Conservation (phyloP, 768 basidiomycete species). For the Hypholoma sublateritium region DNA sequence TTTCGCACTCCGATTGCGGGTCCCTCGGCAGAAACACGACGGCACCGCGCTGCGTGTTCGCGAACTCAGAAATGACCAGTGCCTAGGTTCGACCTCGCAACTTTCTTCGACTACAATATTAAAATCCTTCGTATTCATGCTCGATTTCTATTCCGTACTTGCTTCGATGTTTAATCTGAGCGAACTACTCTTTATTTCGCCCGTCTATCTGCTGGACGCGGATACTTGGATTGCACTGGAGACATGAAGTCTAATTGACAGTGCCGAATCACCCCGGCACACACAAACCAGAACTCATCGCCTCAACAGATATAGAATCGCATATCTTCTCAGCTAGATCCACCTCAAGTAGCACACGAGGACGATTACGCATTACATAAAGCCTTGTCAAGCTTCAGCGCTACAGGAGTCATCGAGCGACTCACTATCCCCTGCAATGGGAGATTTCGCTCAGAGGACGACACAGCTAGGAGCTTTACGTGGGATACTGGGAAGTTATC, state of each 20-base stretch:
- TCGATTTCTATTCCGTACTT: no score
- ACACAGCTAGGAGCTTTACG: constrained; percentile 22
- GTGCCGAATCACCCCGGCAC: background rate
- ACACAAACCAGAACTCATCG: background rate
- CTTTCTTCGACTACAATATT: background rate
- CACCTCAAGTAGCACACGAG: constrained; percentile 1
- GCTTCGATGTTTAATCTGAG: no score
- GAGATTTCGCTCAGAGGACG: constrained; percentile 28
- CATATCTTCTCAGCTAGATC: background rate
- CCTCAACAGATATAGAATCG: background rate
- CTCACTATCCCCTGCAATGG: background rate
- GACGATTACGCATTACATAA: background rate
- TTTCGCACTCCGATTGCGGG: background rate
- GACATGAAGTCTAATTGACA: background rate
- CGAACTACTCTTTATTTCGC: no score
- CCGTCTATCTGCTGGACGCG: no score
- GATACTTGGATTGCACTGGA: no score
- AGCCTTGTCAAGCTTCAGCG: background rate
- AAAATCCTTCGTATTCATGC: no score
- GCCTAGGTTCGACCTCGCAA: background rate
- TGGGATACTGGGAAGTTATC: constrained; percentile 42
- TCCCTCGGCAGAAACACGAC: background rate
- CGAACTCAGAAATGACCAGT: background rate
- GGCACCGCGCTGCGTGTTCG: background rate
- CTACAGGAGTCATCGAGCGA: no score